A percentile compares a stretch with the other conserved stretches of the same genome.
Conservation (phyloP, 2,329 filamentous ascomycete species). For the Alternaria brassicicola region DNA sequence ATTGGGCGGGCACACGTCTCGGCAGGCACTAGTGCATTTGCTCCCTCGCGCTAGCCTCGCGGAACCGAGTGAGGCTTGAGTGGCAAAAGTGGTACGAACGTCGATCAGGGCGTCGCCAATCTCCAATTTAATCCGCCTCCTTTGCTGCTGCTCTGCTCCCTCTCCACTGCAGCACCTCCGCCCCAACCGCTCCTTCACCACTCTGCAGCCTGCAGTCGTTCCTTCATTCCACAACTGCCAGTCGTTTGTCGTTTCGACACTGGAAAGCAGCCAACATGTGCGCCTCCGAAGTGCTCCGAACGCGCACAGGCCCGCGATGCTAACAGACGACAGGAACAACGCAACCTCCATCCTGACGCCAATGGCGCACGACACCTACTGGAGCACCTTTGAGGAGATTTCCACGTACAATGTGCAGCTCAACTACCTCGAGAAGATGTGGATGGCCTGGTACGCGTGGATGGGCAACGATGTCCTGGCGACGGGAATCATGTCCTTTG, state of each 20-base stretch:
- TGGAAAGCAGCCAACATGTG: constrained; percentile 34
- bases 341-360: constrained; percentile 43
- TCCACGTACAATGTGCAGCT: constrained; percentile 80
- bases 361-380: constrained; percentile 63
- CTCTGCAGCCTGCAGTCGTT: constrained; percentile 24
- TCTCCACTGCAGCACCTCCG: constrained; percentile 25
- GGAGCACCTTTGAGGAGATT: constrained; percentile 69
- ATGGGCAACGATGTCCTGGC: constrained; percentile 98
- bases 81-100: constrained; percentile 37
- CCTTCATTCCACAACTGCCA: constrained; percentile 7
- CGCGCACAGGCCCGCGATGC: constrained; percentile 15
- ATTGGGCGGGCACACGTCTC: constrained; percentile 21
- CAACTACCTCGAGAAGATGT: constrained; percentile 84
- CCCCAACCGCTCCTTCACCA: constrained; percentile 14
- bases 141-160: constrained; percentile 23
- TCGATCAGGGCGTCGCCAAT: constrained; percentile 32
- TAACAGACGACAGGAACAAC: constrained; percentile 46
- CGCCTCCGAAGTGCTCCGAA: constrained; percentile 15
- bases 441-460: constrained; percentile 95
- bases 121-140: constrained; percentile 42
- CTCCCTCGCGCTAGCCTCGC: constrained; percentile 11
- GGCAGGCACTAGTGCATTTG: constrained; percentile 23
- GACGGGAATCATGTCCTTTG: constrained; percentile 96
- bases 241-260: constrained; percentile 19
- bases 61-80: constrained; percentile 30